These are phyloP conservation scores for Lactarius psammicola DNA, from an alignment of 768 basidiomycete species.

Conservation along the genomic window DNA sequence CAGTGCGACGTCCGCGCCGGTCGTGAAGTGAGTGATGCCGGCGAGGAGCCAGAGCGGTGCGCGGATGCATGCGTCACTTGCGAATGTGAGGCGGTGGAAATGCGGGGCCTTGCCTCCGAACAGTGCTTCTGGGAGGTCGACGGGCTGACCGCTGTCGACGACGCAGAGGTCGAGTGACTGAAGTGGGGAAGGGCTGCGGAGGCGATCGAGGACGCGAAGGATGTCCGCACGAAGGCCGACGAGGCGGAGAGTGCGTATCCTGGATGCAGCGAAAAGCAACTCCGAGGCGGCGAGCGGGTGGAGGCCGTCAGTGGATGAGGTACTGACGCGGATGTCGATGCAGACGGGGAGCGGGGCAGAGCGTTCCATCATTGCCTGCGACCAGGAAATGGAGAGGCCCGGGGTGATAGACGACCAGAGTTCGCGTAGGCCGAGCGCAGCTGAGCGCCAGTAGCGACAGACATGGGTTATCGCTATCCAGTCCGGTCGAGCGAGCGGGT, in stretches of 20 bases:
- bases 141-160: constrained; percentile 15
- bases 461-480: constrained; percentile 21
- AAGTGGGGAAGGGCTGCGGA: constrained; percentile 20
- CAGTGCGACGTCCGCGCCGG: constrained; percentile 8
- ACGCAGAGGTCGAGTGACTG: constrained; percentile 8
- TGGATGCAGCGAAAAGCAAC: constrained; percentile 18
- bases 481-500: not conserved
- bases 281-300: constrained; percentile 25
- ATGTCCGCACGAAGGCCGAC: constrained; percentile 15
- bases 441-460: constrained; percentile 21
- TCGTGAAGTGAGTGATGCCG: constrained; percentile 17
- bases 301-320: constrained; percentile 10
- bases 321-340: constrained; percentile 18
- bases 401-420: constrained; percentile 24
- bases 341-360: constrained; percentile 18
- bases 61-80: constrained; percentile 14
- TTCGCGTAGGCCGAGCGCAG: constrained; percentile 22
- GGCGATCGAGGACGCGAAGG: constrained; percentile 17
- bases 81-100: constrained; percentile 15
- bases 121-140: constrained; percentile 12
- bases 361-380: constrained; percentile 24
- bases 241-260: constrained; percentile 22
- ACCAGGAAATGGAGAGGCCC: constrained; percentile 17
- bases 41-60: constrained; percentile 20
- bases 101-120: constrained; percentile 19